Percentiles rank a stretch among this genome's conserved stretches.
phyloP scores from a whole-genome alignment of 345 rosid genomes.

The Linum trigynum region DNA sequence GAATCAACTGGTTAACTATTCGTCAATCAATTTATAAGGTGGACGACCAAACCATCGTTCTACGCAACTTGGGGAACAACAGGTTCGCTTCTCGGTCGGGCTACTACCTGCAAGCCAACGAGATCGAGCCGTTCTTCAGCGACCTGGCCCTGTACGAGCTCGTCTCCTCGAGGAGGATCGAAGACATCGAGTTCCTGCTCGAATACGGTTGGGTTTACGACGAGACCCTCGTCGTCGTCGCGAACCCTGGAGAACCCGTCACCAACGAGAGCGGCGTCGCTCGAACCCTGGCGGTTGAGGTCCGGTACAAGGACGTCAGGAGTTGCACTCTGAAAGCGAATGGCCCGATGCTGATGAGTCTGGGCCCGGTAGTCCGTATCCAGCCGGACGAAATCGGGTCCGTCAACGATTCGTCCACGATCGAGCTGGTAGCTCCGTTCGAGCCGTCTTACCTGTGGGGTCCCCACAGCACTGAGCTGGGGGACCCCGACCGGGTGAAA shows the following conservation, averaged over 20 bases:
- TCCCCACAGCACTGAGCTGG: background rate
- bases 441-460: background rate
- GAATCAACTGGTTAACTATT: too few species aligned
- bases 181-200: background rate
- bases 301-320: background rate
- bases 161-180: background rate
- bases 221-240: background rate
- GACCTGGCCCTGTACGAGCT: background rate
- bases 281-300: background rate
- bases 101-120: background rate
- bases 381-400: background rate
- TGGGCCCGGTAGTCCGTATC: background rate
- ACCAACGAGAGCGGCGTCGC: background rate
- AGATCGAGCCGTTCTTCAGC: background rate
- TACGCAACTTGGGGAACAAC: background rate
- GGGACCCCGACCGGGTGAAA: background rate
- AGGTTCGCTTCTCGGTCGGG: background rate
- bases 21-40: background rate
- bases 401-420: background rate
- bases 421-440: background rate
- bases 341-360: background rate
- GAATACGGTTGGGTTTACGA: background rate
- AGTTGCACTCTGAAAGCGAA: background rate
- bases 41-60: background rate
- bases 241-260: background rate